Base-by-base conservation (phyloP, 257 asterid species). In the Solanum medicagineum region DNA sequence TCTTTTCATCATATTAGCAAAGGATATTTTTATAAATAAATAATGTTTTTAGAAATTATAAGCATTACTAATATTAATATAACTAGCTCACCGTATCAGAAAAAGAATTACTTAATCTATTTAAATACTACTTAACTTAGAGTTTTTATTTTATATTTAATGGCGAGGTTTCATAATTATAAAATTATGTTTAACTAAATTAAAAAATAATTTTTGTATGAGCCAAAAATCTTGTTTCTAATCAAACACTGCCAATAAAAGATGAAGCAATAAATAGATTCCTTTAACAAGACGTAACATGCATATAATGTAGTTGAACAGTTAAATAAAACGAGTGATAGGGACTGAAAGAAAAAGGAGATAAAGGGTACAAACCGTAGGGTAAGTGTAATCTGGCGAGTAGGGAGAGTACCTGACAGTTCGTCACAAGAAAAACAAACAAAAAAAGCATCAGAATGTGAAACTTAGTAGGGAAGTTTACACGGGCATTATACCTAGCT, bases 391-490 rank as follows among this genome's bases (percentile, higher is more conserved):
- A 84, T 93, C 97, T 29, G 92, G 90, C 44, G 97, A 92, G 93
- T 91, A 95, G 22, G 98, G 92, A 82, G 98, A 92, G 93, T 92
- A 96, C 98, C 99, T 96, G 97, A 82, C 26, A 77, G 63, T 77
- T 77, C 51, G 83, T 51, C 62, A 66, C 63, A 83, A 66, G 19
- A 56, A 83, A 81, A n/a, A 20, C 22, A 68, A 84, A 83, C 77
- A 45, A 69, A 57, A 57, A 83, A 68, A 69, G n/a, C 68, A 84
- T 84, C 69, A 84, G 19, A 84, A 53, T 53, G 69, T 68, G 69
- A 51, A 68, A 57, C 81, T 66, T 83, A 81, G 47, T 51, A 66
- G 32, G 24, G 10, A 83, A 49, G 85, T 26, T 54, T 63, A 53
- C 29, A 19, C 9, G 24, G 44, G 32, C 65, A 20, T 59, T 20